Evolutionary conservation across 1,284 basidiomycete species (phyloP).

Genomic region (Gymnopus androsaceus): DNA sequence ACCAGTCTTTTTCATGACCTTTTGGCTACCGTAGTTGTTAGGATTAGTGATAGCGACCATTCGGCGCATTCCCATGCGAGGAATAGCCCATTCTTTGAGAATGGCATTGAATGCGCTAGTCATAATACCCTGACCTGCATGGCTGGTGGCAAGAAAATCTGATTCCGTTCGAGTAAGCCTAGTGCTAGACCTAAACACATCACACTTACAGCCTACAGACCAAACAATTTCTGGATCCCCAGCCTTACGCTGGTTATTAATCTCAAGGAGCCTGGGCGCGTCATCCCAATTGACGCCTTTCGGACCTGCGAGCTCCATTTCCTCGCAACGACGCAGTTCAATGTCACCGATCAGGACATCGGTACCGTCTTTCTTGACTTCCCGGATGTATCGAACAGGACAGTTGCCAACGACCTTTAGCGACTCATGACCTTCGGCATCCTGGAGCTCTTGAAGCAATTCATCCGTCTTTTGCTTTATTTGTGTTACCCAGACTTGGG

Average conservation of each 20-base stretch:
- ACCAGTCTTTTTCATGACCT: slow-evolving; percentile 67
- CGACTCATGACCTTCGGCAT: slow-evolving; percentile 24
- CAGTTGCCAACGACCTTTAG: slow-evolving; percentile 36
- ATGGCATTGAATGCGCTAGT: slow-evolving; percentile 54
- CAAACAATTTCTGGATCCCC: slow-evolving; percentile 55
- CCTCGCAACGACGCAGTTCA: slow-evolving; percentile 35
- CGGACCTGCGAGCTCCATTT: slow-evolving; percentile 33
- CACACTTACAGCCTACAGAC: slow-evolving; percentile 51
- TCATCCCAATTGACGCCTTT: slow-evolving; percentile 31
- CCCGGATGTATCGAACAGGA: slow-evolving; percentile 48
- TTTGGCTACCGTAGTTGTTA: slow-evolving; percentile 57
- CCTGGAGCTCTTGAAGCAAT: slow-evolving; percentile 31
- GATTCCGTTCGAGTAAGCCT: background rate
- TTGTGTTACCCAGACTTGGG: slow-evolving; percentile 26
- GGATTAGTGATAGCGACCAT: slow-evolving; percentile 47
- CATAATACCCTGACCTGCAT: slow-evolving; percentile 72
- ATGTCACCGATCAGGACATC: slow-evolving; percentile 51
- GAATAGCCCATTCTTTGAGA: slow-evolving; percentile 56
- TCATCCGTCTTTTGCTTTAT: slow-evolving; percentile 23
- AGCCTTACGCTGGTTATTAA: slow-evolving; percentile 37
- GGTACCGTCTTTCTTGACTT: slow-evolving; percentile 49
- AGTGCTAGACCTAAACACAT: background rate
- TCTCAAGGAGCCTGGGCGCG: slow-evolving; percentile 30
- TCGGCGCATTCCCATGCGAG: slow-evolving; percentile 53
- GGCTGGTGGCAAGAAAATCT: slow-evolving; percentile 58